Evolutionary conservation across 805 yeast species (phyloP), one percentile per base, ranked within the genome.

Genomic region (Zygotorulaspora florentina): DNA sequence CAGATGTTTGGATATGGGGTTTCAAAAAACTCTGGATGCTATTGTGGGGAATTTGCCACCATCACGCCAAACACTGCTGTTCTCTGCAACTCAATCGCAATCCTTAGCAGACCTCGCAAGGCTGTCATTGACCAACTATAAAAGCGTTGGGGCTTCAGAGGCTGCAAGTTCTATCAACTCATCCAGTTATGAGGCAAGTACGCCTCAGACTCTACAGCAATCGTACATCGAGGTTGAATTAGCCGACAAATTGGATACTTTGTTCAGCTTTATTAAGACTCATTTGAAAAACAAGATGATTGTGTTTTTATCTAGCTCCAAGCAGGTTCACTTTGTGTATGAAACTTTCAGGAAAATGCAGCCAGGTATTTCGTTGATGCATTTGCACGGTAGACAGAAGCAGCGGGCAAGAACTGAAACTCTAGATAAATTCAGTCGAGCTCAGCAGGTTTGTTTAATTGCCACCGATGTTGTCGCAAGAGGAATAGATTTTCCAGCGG

Each of bases 391-490:
- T 3, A 80, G 95, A 56, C 93, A 88, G 64, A 88, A 88, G 62
- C 96, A 89, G 61, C 80, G 85, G n/a, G 83, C 95, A 1, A 74
- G 96, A 56, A 73, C 87, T 47, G 97, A 89, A 57, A 84, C 93
- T 7, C 79, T 91, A 1, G 73, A 74, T 45, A 85, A 85, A 64
- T 88, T 87, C 64, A 77, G 88, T 8, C 78, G 82, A 46, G 82
- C 95, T 2, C 85, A 84, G 54, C 79, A 85, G 43, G 86, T 87
- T 12, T 87, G 96, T 68, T 68, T 88, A 39, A 81, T 88, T 59
- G 93, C 96, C 0, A 88, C 96, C 0, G 96, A 88, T 67, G 83
- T 88, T 37, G 96, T 87, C 10, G 96, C 96, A 1, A 73, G 96
- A 62, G 96, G 96, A 13, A 76, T 88, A 34, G 96, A 88, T 64